Evolutionary conservation across 495 filamentous ascomycete genomes (phyloP), one percentile per base, ranked within the genome.

Genomic region (Talaromyces trachyspermus): DNA sequence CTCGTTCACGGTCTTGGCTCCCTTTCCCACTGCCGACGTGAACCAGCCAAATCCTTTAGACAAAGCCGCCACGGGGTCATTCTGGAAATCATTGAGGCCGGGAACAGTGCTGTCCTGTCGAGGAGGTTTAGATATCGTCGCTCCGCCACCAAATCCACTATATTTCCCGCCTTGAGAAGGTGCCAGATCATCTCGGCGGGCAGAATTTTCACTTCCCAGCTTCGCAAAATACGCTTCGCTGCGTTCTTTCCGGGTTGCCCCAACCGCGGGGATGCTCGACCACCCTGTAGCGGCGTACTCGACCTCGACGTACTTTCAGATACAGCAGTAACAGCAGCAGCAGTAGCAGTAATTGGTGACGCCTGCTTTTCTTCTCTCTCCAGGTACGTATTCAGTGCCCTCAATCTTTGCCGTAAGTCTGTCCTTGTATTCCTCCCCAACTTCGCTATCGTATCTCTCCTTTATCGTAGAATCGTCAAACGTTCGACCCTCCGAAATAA

Each of bases 1-100:
- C 52, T 95, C 82, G 61, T 96, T 91, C 23, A 95, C 79, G 1
- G 77, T 86, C 73, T 95, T 92, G 11, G 89, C 92, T 48, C 83
- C 79, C 72, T 89, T 91, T 12, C 81, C 84, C 11, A 96, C 89
- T 25, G 86, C 84, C 10, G 75, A 81, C 14, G 87, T 77, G 54
- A 98, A 91, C 86, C 94, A 96, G 2, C 94, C 90, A 55, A 96
- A 90, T 5, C 92, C 85, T 67, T 95, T 96, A 20, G 78, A 88
- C 55, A 98, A 60, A 38, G 90, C 88, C 0, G 79, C 89, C 48
- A 97, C 75, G 2, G 94, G 89, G 63, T 98, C 92, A 53, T 84
- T 85, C 64, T 91, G 86, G 53, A 96, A 79, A 27, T 95, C 89
- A 45, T 94, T 84, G 18, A 90, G 62, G 1, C 77, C 79, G 0